Percentiles rank a stretch among this genome's conserved stretches.
phyloP scores from a whole-genome alignment of 345 rosid species.

The Salix purpurea region DNA sequence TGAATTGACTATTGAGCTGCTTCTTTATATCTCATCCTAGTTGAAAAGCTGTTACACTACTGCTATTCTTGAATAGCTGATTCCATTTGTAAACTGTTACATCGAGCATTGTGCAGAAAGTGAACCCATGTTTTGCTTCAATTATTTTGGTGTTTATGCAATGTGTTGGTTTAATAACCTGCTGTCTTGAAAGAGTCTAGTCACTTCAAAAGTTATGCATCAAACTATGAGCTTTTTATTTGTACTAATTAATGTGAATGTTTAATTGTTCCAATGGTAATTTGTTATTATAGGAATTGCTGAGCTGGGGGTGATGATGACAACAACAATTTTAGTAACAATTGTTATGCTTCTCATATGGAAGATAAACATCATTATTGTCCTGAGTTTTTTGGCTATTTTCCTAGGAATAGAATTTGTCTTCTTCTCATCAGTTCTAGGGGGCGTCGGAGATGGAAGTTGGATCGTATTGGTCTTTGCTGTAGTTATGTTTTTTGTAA shows the following conservation, averaged over 20 bases:
- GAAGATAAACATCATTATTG: slow-evolving; percentile 87
- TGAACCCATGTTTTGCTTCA: not conserved
- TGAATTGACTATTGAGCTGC: not conserved
- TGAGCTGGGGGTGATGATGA: slow-evolving; percentile 98
- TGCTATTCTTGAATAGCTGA: not conserved
- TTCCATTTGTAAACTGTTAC: not conserved
- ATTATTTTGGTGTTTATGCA: not conserved
- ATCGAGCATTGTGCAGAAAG: not conserved
- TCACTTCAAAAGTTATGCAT: not conserved
- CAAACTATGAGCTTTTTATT: not conserved
- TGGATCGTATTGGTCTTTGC: slow-evolving; percentile 93
- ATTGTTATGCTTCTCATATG: slow-evolving; percentile 98
- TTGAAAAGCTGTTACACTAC: not conserved
- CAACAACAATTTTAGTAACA: slow-evolving; percentile 86
- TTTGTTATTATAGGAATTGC: slow-evolving; percentile 69
- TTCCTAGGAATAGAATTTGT: slow-evolving; percentile 81
- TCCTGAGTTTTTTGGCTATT: slow-evolving; percentile 54
- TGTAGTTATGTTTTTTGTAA: slow-evolving; percentile 73
- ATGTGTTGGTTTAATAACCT: not conserved
- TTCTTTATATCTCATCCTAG: not conserved
- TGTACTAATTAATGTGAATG: not conserved
- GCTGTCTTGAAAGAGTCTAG: not conserved
- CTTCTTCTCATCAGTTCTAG: slow-evolving; percentile 83
- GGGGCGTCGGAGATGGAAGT: slow-evolving; percentile 83
- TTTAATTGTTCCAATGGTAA: slow-evolving; percentile 19